Evolutionary conservation across 2,329 filamentous ascomycete genomes (phyloP), one percentile per base, ranked within the genome.

Genomic region (Stagonosporopsis cucurbitacearum): DNA sequence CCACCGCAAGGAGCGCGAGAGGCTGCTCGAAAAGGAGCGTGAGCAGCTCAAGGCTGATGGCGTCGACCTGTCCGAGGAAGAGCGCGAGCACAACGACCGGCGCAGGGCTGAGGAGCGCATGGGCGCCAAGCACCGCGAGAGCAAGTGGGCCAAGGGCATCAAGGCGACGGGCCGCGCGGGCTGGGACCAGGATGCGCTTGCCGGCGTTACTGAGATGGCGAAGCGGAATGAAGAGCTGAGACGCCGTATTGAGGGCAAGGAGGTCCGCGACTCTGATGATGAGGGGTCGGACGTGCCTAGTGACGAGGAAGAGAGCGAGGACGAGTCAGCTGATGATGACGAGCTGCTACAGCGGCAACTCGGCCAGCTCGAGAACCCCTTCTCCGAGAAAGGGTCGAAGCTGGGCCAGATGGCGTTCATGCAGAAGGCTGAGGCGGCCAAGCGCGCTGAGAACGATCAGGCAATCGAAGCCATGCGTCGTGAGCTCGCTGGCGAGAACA

Each of bases 371-470:
- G 69, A 73, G 28, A 75, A 77, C 52, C 86, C 86, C 37, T 73
- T 72, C 46, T 85, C 84, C 1, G 87, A 86, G 5, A 86, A 85
- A 19, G 58, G 68, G 33, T 88, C 88, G 13, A 88, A 86, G 65
- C 79, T 99, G 6, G 87, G 91, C 75, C 84, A 85, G 47, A 92
- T 99, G 88, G 91, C 91, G 58, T 99, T 99, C 73, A 98, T 99
- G 95, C 87, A 89, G 67, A 92, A 89, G 63, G 91, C 92, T 1
- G 93, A 97, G 69, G 89, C 88, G 25, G 82, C 87, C 33, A 86
- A 87, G 67, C 92, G 88, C 74, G 86, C 88, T 60, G 84, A 87
- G 54, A 97, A 98, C 64, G 91, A 96, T 66, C 89, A 90, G 52
- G 85, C 91, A 28, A 67, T 79, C 30, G 72, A 75, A 49, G 63